Percentiles rank a stretch among this genome's conserved stretches.
phyloP scores from a whole-genome alignment of 176 grass and related monocot genomes.

The Aegilops bicornis region DNA sequence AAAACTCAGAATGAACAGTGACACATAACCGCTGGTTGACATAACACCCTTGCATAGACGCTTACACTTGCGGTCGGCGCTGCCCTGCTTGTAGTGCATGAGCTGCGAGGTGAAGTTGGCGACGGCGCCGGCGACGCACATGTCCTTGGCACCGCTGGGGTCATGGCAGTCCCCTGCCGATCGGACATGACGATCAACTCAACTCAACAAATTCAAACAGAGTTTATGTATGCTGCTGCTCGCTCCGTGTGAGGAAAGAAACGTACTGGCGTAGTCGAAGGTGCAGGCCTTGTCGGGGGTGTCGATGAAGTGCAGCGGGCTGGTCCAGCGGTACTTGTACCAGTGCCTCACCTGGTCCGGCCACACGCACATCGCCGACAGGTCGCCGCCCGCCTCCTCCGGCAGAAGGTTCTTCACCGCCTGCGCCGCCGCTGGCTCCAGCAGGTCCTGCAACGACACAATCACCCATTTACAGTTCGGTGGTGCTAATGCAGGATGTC shows the following conservation, averaged over 20 bases:
- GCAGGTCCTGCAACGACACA: conserved; percentile 38
- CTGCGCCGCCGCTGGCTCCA: conserved; percentile 62
- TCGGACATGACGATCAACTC: neutral
- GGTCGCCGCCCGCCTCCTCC: conserved; percentile 60
- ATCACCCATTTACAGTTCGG: neutral
- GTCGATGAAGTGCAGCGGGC: conserved; percentile 88
- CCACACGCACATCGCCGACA: conserved; percentile 78
- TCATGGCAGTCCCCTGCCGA: conserved; percentile 63
- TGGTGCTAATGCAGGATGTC: neutral
- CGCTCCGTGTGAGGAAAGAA: too few species aligned
- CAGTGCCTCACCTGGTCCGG: conserved; percentile 81
- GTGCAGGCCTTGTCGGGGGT: conserved; percentile 79
- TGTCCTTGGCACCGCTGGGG: conserved; percentile 45
- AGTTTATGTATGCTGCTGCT: too few species aligned
- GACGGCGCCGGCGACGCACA: conserved; percentile 86
- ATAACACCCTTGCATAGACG: neutral
- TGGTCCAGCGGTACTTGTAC: conserved; percentile 74
- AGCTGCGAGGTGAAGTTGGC: conserved; percentile 84
- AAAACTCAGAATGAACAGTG: neutral
- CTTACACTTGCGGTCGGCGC: conserved; percentile 72
- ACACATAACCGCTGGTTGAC: neutral
- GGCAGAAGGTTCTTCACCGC: conserved; percentile 71
- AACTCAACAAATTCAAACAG: too few species aligned
- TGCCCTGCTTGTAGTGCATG: conserved; percentile 73
- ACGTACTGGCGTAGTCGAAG: conserved; percentile 71